Evolutionary conservation across 1,139 yeast species (phyloP), one percentile per base, ranked within the genome.

Genomic region (Williopsis jadinii): DNA sequence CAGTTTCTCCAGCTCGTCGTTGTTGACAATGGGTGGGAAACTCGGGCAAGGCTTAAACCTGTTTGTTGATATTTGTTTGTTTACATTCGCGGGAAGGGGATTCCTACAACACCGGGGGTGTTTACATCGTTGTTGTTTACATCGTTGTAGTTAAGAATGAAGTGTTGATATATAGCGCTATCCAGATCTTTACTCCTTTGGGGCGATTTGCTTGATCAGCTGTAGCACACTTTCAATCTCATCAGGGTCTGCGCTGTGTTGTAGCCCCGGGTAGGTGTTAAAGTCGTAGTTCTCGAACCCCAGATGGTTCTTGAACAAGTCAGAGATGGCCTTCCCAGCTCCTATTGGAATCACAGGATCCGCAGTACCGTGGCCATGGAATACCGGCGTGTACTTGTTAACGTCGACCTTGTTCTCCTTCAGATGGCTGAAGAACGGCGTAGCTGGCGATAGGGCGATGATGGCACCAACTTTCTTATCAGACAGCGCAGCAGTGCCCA

Each of bases 321-420:
- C 71, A 11, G 62, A 55, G 2, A 88, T 69, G 28, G 55, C 46
- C 37, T 64, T 59, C 5, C 84, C 95, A 45, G 60, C 67, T 5
- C 62, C 52, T 39, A 67, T 64, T 5, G 69, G 58, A 24, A 92
- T 74, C 5, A 90, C 67, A 1, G 84, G 84, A 57, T 92, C 98
- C 3, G 58, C 62, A 2, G 77, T 75, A 27, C 98, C 98, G 59
- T 92, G 97, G 9, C 94, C 95, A 52, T 86, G 85, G 65, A 87
- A 87, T 11, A 86, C 66, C 1, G 96, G 95, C 0, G 95, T 84
- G 5, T 68, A 64, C 26, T 64, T 61, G 59, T 86, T 87, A 10
- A 51, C 48, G 9, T 59, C 59, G 31, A 56, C 55, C 27, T 61
- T 49, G 30, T 54, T 47, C 33, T 63, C 60, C 30, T 55, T 52